A percentile compares a stretch with the other conserved stretches of the same genome.
Evolutionary conservation across 768 basidiomycete genomes (phyloP).

Genomic region (Termitomyces sp.): DNA sequence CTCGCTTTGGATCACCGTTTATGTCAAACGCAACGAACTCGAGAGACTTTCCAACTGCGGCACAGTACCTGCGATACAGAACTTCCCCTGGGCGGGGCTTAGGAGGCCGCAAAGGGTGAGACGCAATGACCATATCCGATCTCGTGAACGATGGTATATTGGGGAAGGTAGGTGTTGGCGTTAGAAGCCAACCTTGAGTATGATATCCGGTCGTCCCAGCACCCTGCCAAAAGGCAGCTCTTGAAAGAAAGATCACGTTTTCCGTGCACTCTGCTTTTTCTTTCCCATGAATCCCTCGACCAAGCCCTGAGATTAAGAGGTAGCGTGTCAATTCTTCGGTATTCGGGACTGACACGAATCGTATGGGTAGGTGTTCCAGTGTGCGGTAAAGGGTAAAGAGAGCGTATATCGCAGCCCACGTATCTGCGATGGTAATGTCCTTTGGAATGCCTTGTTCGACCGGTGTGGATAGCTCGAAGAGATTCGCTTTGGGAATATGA

Average conservation of each 20-base stretch:
- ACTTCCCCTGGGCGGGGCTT: slow-evolving; percentile 37
- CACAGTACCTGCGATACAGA: slow-evolving; percentile 35
- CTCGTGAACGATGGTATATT: slow-evolving; percentile 37
- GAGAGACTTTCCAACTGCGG: slow-evolving; percentile 24
- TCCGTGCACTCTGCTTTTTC: slow-evolving; percentile 9
- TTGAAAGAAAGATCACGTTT: slow-evolving; percentile 31
- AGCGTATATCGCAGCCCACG: slow-evolving; percentile 38
- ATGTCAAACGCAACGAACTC: slow-evolving; percentile 30
- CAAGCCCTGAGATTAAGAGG: slow-evolving; percentile 34
- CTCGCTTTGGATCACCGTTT: slow-evolving; percentile 19
- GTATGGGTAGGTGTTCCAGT: slow-evolving; percentile 36
- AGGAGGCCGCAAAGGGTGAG: slow-evolving; percentile 45
- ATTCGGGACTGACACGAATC: slow-evolving; percentile 27
- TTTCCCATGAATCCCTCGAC: slow-evolving; percentile 15
- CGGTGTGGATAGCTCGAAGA: slow-evolving; percentile 19
- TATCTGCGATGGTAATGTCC: slow-evolving; percentile 22
- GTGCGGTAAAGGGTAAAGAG: slow-evolving; percentile 33
- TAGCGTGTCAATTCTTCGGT: slow-evolving; percentile 28
- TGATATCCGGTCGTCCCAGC: slow-evolving; percentile 35
- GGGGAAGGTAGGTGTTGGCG: slow-evolving; percentile 28
- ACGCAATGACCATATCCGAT: slow-evolving; percentile 39
- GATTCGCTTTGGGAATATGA: slow-evolving; percentile 24
- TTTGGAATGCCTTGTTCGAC: slow-evolving; percentile 13
- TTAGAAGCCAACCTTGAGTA: slow-evolving; percentile 21
- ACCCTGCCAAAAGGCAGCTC: slow-evolving; percentile 46